These are phyloP conservation scores for Penicillium sp. DNA, from an alignment of 2,329 filamentous ascomycete genomes.

Conservation along the genomic window DNA sequence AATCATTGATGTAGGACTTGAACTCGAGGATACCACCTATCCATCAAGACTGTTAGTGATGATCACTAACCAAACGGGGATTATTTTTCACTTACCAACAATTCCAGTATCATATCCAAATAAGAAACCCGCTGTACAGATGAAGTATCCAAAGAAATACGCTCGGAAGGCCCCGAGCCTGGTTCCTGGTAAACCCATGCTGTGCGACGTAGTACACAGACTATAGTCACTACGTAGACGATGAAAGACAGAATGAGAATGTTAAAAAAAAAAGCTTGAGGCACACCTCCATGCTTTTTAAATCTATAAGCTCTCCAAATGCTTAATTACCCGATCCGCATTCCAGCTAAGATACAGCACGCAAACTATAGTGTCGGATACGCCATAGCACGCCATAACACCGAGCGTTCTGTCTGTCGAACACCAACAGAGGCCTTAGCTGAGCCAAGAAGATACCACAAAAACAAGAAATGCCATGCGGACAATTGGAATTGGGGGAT, in stretches of 20 bases:
- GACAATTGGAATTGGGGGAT: neutral
- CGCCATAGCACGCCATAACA: slow-evolving; percentile 27
- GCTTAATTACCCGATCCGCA: neutral
- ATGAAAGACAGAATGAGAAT: neutral
- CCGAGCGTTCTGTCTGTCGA: neutral
- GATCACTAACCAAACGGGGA: too few species aligned
- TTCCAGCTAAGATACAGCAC: slow-evolving; percentile 11
- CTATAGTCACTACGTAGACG: neutral
- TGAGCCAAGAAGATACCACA: neutral
- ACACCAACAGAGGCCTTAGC: neutral
- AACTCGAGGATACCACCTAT: slow-evolving; percentile 47
- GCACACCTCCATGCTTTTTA: slow-evolving; percentile 6
- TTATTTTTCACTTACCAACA: slow-evolving; percentile 23
- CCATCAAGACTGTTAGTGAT: neutral
- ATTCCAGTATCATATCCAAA: slow-evolving; percentile 39
- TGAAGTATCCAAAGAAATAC: slow-evolving; percentile 27
- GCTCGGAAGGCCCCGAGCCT: slow-evolving; percentile 24
- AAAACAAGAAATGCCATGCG: neutral
- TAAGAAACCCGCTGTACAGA: slow-evolving; percentile 33
- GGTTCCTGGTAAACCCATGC: slow-evolving; percentile 15
- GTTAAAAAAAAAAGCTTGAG: neutral
- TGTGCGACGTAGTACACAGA: neutral
- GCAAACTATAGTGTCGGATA: slow-evolving; percentile 19
- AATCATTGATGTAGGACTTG: slow-evolving; percentile 44
- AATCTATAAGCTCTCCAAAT: neutral